phyloP scores from a whole-genome alignment of 176 grass and related monocot genomes.

The Oryza coarctata region DNA sequence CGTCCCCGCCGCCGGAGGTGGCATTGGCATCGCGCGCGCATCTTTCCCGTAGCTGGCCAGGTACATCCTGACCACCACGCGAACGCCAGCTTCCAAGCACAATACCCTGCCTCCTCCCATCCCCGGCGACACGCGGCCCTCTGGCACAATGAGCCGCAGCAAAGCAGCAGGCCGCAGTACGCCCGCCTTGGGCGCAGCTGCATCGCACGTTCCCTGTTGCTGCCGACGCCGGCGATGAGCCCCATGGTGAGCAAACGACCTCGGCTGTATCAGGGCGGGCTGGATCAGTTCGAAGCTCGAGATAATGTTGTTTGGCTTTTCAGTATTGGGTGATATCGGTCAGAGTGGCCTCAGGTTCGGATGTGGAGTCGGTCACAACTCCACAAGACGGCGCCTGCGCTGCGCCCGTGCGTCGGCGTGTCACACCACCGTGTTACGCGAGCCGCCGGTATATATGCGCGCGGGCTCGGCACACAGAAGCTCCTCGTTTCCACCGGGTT shows the following conservation, averaged over 20 bases:
- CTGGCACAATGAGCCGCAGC: constrained; percentile 2
- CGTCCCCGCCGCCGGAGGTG: not conserved
- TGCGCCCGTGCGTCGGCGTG: not conserved
- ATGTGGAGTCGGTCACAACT: not conserved
- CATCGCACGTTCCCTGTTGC: not conserved
- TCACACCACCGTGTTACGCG: not conserved
- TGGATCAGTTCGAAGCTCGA: not conserved
- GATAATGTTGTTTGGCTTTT: not conserved
- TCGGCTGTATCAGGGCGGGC: not conserved
- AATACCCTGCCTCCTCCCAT: not conserved
- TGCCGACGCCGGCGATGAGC: not conserved
- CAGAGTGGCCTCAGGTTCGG: not conserved
- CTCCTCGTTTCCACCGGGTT: not conserved
- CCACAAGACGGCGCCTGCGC: not conserved
- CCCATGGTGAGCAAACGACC: not conserved
- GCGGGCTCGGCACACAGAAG: not conserved
- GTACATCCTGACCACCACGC: not conserved
- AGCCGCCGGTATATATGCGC: not conserved
- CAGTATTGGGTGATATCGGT: not conserved
- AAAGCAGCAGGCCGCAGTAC: not conserved
- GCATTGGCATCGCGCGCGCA: not conserved
- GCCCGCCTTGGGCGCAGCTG: not conserved
- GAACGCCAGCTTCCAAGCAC: not conserved
- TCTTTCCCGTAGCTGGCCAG: not conserved
- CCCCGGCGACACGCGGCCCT: not conserved